A percentile compares a stretch with the other conserved stretches of the same genome.
Evolutionary conservation across 306 rosid species (phyloP).

Genomic region (Clitoria ternatea): DNA sequence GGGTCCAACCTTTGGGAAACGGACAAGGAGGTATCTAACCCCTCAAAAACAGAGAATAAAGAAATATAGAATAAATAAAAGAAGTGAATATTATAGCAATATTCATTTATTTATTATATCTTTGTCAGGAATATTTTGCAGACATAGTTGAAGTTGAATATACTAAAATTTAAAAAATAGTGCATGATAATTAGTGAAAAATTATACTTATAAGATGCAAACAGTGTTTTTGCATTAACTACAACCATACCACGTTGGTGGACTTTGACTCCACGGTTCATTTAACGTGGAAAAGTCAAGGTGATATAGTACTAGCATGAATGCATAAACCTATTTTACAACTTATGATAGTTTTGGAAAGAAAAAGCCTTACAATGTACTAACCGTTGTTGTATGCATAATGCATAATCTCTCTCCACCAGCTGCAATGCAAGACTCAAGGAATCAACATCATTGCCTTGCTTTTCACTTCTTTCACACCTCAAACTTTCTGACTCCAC

Average conservation of each 20-base stretch:
- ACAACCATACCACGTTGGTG: background rate
- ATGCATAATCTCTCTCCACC: conserved; percentile 10
- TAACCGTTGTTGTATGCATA: conserved; percentile 5
- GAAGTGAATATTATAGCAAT: background rate
- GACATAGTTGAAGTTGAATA: background rate
- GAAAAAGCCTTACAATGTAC: background rate
- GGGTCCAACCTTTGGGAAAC: background rate
- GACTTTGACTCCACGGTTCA: conserved; percentile 23
- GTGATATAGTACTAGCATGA: conserved; percentile 26
- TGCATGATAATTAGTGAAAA: too few species aligned
- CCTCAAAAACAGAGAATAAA: background rate
- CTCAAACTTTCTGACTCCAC: conserved; percentile 20
- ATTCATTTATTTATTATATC: background rate
- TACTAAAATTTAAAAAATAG: background rate
- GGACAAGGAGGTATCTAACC: background rate
- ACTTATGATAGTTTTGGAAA: background rate
- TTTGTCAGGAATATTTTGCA: background rate
- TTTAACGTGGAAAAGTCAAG: conserved; percentile 32
- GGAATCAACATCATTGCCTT: conserved; percentile 32
- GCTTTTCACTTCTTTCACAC: conserved; percentile 26
- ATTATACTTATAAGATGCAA: too few species aligned
- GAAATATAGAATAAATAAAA: background rate
- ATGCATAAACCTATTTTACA: conserved; percentile 19
- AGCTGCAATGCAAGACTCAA: background rate
- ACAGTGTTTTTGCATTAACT: conserved; percentile 53